A percentile compares a stretch with the other conserved stretches of the same genome.
These are phyloP conservation scores for Limonomyces culmigenus DNA, from an alignment of 1,284 basidiomycete genomes.

Conservation along the genomic window DNA sequence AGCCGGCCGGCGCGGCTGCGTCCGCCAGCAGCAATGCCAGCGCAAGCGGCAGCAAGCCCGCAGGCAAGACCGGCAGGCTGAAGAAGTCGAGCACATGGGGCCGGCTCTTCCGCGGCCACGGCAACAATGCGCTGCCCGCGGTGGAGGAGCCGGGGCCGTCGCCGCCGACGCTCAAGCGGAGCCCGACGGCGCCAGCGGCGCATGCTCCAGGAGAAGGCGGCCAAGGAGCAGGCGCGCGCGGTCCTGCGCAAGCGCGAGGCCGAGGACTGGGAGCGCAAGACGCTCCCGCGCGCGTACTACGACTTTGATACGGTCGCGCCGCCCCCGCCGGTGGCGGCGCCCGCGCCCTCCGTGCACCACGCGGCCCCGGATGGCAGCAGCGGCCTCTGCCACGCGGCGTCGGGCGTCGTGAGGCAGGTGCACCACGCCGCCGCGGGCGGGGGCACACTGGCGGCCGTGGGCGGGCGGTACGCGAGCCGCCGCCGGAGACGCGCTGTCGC, in stretches of 20 bases:
- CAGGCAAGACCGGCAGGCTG: no score
- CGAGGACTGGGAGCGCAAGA: no score
- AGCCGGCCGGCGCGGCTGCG: no score
- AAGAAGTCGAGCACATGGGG: not conserved
- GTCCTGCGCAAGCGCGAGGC: slow-evolving; percentile 94
- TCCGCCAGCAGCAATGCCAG: not conserved
- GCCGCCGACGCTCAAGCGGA: slow-evolving; percentile 21
- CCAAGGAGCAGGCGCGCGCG: slow-evolving; percentile 79
- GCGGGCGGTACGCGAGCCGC: slow-evolving; percentile 30
- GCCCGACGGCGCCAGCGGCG: slow-evolving; percentile 63
- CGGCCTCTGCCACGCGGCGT: slow-evolving; percentile 33
- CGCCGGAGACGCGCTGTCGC: slow-evolving; percentile 23
- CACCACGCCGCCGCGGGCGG: slow-evolving; percentile 22
- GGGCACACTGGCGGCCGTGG: slow-evolving; percentile 36
- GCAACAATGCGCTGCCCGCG: slow-evolving; percentile 53
- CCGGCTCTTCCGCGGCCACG: slow-evolving; percentile 38
- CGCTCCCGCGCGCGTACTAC: not conserved
- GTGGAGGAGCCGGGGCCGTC: slow-evolving; percentile 25
- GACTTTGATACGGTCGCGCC: not conserved
- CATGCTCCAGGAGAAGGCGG: slow-evolving; percentile 55
- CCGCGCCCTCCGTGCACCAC: slow-evolving; percentile 16
- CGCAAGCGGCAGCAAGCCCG: no score
- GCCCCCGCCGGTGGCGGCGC: no score
- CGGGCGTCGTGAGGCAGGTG: slow-evolving; percentile 43
- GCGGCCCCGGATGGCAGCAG: no score